These are phyloP conservation scores for Komagataella kurtzmanii DNA, from an alignment of 805 yeast species.

Conservation along the genomic window DNA sequence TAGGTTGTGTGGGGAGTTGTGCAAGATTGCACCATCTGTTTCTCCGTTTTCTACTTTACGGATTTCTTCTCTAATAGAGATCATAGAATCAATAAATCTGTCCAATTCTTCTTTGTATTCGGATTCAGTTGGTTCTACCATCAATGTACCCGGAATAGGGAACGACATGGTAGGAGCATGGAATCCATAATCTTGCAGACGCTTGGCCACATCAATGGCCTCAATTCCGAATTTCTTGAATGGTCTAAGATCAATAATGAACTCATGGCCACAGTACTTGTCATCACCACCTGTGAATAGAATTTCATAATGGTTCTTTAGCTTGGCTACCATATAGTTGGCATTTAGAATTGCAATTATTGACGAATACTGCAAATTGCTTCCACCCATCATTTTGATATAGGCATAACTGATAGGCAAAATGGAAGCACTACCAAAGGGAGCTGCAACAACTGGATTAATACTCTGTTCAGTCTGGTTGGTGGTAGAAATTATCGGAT, in stretches of 20 bases:
- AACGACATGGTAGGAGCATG: slow-evolving; percentile 98
- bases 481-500: slow-evolving; percentile 46
- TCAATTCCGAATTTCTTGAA: slow-evolving; percentile 74
- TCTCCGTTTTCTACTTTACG: slow-evolving; percentile 55
- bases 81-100: slow-evolving; percentile 79
- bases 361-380: slow-evolving; percentile 76
- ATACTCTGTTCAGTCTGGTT: slow-evolving; percentile 32
- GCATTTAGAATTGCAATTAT: slow-evolving; percentile 89
- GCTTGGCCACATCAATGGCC: slow-evolving; percentile 93
- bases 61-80: slow-evolving; percentile 74
- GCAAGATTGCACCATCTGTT: slow-evolving; percentile 55
- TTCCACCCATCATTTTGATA: slow-evolving; percentile 85
- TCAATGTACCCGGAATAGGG: slow-evolving; percentile 95
- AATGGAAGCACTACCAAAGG: slow-evolving; percentile 90
- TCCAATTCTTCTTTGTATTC: slow-evolving; percentile 83
- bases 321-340: slow-evolving; percentile 81
- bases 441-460: slow-evolving; percentile 79
- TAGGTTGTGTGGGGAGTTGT: slow-evolving; percentile 87
- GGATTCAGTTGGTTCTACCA: slow-evolving; percentile 97
- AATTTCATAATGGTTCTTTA: slow-evolving; percentile 59
- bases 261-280: slow-evolving; percentile 91
- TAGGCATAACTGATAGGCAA: slow-evolving; percentile 90
- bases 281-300: slow-evolving; percentile 48
- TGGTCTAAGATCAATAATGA: slow-evolving; percentile 81
- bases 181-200: slow-evolving; percentile 96